Base-by-base conservation (phyloP, 192 early-diverging fungal species). In the Blastocladiella britannica region DNA sequence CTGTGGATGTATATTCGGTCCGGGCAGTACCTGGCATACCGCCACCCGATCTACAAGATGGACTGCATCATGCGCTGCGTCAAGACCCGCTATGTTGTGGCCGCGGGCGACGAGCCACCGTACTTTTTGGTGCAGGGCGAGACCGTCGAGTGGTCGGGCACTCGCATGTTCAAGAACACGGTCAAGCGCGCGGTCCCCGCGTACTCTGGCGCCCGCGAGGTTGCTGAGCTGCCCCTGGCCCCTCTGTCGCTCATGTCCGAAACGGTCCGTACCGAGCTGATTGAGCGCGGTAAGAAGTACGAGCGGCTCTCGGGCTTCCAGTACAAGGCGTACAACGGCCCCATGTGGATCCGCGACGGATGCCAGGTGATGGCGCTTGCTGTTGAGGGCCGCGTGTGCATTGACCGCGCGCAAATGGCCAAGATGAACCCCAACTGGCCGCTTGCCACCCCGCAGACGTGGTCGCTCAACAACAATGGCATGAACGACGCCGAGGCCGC, bases 381-480 rank as follows among this genome's bases (percentile, higher is more conserved):
- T 0, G 37, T 47, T 2, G 37, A 9, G 37, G 12, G 15, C 15
- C 2, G 37, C 15, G n/a, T 47, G 15, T 53, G 53, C 52, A 28
- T 60, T 1, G 59, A 60, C 52, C 24, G 20, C 0, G 23, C 28
- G 4, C n/a, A 12, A 7, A 53, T 60, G 24, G 51, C 18, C 3
- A 51, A 53, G 29, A 52, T 53, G 59, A 60, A 60, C 29, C 53
- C 59, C 9, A 53, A 60, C 28, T 60, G 53, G 23, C 9, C 24
- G 8, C 29, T 60, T 28, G 51, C 28, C 22, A 28, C 24, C 20
- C 52, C 59, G n/a, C 29, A 52, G 12, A 28, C 52, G 25, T n/a
- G 25, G 28, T 7, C 25, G 12, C 7, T 29, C 5, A 23, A 24
- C 51, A 28, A 26, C 25, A 29, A 25, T n/a, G 26, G 23, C 28